Conservation (phyloP, 805 yeast species). For the Clavispora vitiphila region DNA sequence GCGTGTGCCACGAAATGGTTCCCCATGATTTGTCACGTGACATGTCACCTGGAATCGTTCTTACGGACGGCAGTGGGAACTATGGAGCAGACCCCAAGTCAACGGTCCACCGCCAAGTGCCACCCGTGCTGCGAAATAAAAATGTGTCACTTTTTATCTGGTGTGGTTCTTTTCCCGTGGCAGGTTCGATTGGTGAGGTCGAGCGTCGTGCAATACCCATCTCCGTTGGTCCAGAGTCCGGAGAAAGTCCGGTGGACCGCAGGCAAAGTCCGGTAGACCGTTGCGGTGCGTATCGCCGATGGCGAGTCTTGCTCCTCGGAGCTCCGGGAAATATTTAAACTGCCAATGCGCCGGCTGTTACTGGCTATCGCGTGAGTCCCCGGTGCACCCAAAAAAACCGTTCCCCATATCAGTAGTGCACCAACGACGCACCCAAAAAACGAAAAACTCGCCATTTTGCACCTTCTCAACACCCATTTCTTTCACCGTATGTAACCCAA, state of each 20-base stretch:
- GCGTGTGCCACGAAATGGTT: too few species aligned
- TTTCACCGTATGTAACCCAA: neutral
- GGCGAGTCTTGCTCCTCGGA: neutral
- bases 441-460: conserved; percentile 1
- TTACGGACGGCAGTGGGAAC: too few species aligned
- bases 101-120: too few species aligned
- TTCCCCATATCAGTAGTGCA: conserved; percentile 10
- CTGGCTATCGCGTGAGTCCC: neutral
- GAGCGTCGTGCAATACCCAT: neutral
- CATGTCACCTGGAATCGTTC: too few species aligned
- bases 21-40: too few species aligned
- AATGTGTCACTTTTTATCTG: too few species aligned
- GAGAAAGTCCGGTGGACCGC: neutral
- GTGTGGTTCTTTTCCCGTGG: neutral
- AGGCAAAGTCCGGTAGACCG: neutral
- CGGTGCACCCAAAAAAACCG: conserved; percentile 11
- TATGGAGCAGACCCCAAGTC: too few species aligned
- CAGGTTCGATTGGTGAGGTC: neutral
- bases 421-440: conserved; percentile 8
- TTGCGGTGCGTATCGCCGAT: neutral
- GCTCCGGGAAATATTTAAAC: neutral
- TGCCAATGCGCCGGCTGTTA: neutral
- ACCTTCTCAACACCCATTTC: neutral
- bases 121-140: too few species aligned
- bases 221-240: neutral